Evolutionary conservation across 305 asterid genomes (phyloP).

Genomic region (Fraxinus xanthoxyloides): DNA sequence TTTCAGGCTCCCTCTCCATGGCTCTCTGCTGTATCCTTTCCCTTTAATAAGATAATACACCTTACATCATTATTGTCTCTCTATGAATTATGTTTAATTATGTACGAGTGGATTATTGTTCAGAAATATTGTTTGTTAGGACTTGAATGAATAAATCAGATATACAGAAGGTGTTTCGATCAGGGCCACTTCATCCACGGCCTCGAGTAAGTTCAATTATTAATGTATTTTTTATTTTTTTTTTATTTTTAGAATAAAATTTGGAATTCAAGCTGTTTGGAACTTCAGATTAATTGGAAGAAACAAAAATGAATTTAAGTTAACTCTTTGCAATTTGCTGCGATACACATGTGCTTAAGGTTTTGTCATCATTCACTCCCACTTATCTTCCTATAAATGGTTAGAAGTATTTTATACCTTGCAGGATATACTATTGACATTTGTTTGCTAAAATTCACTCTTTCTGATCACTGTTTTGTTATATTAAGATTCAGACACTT

Average conservation of each 20-base stretch:
- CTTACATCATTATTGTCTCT: not conserved
- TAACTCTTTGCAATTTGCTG: not conserved
- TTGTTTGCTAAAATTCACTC: not conserved
- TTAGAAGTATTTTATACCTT: not conserved
- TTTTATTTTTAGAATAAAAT: not conserved
- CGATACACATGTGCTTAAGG: not conserved
- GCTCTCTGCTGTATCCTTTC: conserved; percentile 87
- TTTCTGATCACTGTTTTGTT: not conserved
- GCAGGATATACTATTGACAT: not conserved
- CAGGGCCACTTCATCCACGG: conserved; percentile 89
- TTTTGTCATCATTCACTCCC: not conserved
- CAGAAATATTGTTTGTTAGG: conserved; percentile 31
- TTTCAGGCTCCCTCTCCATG: conserved; percentile 92
- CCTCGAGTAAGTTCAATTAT: conserved; percentile 66
- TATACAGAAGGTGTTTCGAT: conserved; percentile 77
- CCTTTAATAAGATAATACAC: not conserved
- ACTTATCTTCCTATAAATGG: not conserved
- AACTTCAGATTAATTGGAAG: not conserved
- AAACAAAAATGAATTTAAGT: not conserved
- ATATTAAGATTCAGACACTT: conserved; percentile 12
- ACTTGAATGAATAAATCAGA: conserved; percentile 48
- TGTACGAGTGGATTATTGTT: conserved; percentile 14
- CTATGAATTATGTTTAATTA: conserved; percentile 1
- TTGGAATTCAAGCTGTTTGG: not conserved
- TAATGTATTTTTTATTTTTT: not conserved